phyloP scores from a whole-genome alignment of 257 asterid species.

The Nicotiana obtusifolia region DNA sequence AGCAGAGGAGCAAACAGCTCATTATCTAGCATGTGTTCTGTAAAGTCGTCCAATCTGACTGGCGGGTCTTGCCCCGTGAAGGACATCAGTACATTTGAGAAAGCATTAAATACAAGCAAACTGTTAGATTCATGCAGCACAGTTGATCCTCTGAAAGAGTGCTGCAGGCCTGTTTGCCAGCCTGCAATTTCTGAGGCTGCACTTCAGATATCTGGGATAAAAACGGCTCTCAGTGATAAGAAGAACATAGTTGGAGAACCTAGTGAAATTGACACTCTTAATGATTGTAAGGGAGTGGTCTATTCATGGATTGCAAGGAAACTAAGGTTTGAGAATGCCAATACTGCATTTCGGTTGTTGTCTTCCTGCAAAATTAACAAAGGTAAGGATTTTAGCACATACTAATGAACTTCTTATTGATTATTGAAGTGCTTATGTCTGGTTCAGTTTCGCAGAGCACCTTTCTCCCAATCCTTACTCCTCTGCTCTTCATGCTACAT shows the following conservation, averaged over 20 bases:
- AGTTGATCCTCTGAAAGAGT: conserved; percentile 86
- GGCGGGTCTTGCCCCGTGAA: conserved; percentile 96
- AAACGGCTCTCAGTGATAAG: conserved; percentile 41
- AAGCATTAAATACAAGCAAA: conserved; percentile 75
- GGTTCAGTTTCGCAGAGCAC: neutral
- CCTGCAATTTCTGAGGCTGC: conserved; percentile 90
- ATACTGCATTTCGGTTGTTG: conserved; percentile 72
- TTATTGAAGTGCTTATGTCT: neutral
- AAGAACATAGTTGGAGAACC: conserved; percentile 50
- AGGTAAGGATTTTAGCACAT: conserved; percentile 36
- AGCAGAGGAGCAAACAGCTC: conserved; percentile 95
- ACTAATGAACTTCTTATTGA: neutral
- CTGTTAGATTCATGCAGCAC: conserved; percentile 79
- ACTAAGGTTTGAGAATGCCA: conserved; percentile 65
- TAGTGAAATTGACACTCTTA: conserved; percentile 47
- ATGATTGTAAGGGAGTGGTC: conserved; percentile 88
- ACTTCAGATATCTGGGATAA: conserved; percentile 62
- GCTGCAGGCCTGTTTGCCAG: conserved; percentile 88
- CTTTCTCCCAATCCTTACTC: neutral
- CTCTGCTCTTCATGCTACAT: neutral
- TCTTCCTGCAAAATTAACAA: conserved; percentile 96
- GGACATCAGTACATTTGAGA: conserved; percentile 68
- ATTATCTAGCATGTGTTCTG: conserved; percentile 63
- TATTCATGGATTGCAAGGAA: conserved; percentile 81
- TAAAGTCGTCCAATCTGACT: conserved; percentile 72